Evolutionary conservation across 768 basidiomycete species (phyloP), one percentile per base, ranked within the genome.

Genomic region (Russula foetens): DNA sequence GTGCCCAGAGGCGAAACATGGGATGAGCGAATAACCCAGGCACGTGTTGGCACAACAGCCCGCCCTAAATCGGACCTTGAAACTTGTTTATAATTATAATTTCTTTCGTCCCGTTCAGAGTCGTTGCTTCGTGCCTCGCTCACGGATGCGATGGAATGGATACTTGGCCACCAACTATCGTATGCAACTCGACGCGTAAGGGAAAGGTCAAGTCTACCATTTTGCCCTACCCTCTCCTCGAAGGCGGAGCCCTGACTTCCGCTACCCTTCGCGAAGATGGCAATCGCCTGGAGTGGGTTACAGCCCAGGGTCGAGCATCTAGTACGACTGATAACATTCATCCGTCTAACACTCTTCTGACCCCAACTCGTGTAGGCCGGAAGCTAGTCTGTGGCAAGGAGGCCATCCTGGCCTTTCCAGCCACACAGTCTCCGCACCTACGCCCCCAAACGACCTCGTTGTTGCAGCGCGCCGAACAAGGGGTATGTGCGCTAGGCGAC

Each of bases 401-500:
- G 73, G 63, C 73, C 11, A 67, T 75, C 4, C 72, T 76, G 28
- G 73, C 86, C 17, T 88, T 87, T 67, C 87, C 88, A 35, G 72
- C 77, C 39, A 86, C 84, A 17, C 77, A 80, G 44, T 67, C 79
- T 52, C 70, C 73, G 38, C 69, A 71, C 8, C 52, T 73, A 31
- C 56, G 56, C 33, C 60, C 67, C 17, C 70, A 74, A 19, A 69
- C 67, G 28, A 71, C 71, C 28, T 75, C 74, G 39, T 64, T 73
- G n/a, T 68, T 67, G n/a, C 79, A 82, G 56, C 79, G 79, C 11
- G 79, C 82, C 6, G 85, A 90, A 70, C 82, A 84, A 74, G 85
- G 85, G 24, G 89, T 91, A 70, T 53, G 81, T 60, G 21, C 7
- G 33, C 24, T 55, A 3, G 41, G 17, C 19, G 29, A 41, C 56